Percentiles rank a stretch among this genome's conserved stretches.
Conservation (phyloP, 768 basidiomycete genomes). For the Podaxis carcinomalis region DNA sequence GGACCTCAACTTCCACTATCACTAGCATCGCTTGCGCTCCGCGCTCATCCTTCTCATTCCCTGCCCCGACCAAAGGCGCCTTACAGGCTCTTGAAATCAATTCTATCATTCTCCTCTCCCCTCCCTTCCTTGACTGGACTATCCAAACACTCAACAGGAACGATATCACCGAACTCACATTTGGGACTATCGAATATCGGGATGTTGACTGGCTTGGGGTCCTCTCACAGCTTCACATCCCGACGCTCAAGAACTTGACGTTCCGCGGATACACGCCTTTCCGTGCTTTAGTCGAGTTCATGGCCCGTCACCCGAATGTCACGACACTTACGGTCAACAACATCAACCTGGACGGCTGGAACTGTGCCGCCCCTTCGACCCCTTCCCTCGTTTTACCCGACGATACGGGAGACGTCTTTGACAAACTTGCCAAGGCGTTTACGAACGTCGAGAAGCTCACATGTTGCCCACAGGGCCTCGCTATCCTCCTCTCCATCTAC, state of each 20-base stretch:
- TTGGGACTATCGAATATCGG: slow-evolving; percentile 8
- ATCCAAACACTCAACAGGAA: slow-evolving; percentile 12
- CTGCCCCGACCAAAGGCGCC: not conserved
- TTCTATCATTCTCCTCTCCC: slow-evolving; percentile 9
- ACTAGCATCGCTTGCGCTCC: not conserved
- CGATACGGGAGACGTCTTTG: not conserved
- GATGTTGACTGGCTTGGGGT: slow-evolving; percentile 2
- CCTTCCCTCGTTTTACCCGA: not conserved
- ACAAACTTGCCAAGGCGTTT: not conserved
- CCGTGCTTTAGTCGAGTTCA: not conserved
- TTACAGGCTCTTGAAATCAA: slow-evolving; percentile 8
- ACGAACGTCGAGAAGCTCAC: slow-evolving; percentile 1
- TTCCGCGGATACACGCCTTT: slow-evolving; percentile 9
- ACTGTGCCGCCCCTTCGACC: not conserved
- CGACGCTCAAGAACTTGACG: not conserved
- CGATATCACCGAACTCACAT: slow-evolving; percentile 8
- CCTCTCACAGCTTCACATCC: slow-evolving; percentile 2
- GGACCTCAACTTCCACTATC: not conserved
- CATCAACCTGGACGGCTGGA: not conserved
- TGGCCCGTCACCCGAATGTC: not conserved
- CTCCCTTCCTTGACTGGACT: slow-evolving; percentile 13
- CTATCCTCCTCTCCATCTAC: not conserved
- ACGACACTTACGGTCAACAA: not conserved
- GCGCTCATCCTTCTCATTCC: not conserved
- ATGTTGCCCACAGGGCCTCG: slow-evolving; percentile 7